These are phyloP conservation scores for Leishmania arabica DNA, from an alignment of 208 protist genomes.

Conservation along the genomic window DNA sequence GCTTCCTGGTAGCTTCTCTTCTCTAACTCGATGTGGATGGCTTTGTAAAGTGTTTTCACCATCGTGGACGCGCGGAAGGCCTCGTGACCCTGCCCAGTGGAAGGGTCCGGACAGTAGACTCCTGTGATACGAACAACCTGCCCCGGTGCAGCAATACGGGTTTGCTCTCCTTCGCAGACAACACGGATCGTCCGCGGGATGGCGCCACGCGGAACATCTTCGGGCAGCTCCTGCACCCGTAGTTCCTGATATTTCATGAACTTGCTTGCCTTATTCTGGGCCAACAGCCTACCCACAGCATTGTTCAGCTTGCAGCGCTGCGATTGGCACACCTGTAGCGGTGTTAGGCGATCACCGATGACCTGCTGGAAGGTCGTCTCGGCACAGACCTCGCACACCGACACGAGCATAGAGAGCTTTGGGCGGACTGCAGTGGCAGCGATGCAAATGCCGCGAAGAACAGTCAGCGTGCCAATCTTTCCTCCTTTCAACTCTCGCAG, in stretches of 20 bases:
- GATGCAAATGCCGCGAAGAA: slow-evolving; percentile 89
- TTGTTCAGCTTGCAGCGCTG: slow-evolving; percentile 89
- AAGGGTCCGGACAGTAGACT: slow-evolving; percentile 86
- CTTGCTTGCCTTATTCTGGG: slow-evolving; percentile 88
- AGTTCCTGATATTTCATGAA: slow-evolving; percentile 90
- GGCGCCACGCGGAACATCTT: slow-evolving; percentile 86
- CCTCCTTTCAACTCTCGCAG: slow-evolving; percentile 74
- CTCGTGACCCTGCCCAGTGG: slow-evolving; percentile 80
- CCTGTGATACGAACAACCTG: slow-evolving; percentile 82
- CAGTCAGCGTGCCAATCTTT: slow-evolving; percentile 77
- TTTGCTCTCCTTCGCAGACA: slow-evolving; percentile 87
- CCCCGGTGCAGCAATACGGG: slow-evolving; percentile 73
- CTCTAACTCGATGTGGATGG: slow-evolving; percentile 73
- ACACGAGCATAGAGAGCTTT: slow-evolving; percentile 82
- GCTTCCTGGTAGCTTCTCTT: slow-evolving; percentile 89
- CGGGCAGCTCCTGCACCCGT: slow-evolving; percentile 85
- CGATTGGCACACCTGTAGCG: slow-evolving; percentile 84
- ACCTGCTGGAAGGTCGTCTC: slow-evolving; percentile 92
- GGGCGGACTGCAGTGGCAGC: slow-evolving; percentile 86
- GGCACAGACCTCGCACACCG: slow-evolving; percentile 89
- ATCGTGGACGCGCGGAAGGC: slow-evolving; percentile 86
- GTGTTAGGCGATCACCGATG: slow-evolving; percentile 81
- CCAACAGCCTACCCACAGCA: slow-evolving; percentile 71
- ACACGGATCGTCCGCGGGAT: slow-evolving; percentile 89
- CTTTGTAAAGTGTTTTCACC: slow-evolving; percentile 84